These are phyloP conservation scores for Simmondsia chinensis DNA, from an alignment of 148 eudicot species.

Conservation along the genomic window DNA sequence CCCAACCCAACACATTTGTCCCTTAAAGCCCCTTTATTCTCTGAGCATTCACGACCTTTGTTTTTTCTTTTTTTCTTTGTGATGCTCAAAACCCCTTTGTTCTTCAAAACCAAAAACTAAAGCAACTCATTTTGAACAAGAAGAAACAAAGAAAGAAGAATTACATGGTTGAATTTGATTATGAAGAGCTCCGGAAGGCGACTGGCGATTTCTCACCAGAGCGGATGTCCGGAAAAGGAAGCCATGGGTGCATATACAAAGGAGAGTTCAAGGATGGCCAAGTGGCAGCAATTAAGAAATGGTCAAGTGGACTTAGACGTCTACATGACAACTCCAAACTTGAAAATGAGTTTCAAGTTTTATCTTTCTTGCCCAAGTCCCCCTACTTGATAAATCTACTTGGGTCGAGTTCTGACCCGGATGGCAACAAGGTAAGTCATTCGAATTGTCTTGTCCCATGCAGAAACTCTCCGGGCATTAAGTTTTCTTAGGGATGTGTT, in stretches of 20 bases:
- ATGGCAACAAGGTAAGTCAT: neutral
- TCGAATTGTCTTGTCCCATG: no score
- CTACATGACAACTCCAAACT: conserved; percentile 60
- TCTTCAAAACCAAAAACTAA: neutral
- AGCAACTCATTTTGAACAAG: neutral
- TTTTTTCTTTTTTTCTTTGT: conserved; percentile 2
- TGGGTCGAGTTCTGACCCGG: conserved; percentile 33
- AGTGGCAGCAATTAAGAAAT: conserved; percentile 53
- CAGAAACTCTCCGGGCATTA: no score
- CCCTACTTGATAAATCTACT: conserved; percentile 27
- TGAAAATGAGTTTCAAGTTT: conserved; percentile 41
- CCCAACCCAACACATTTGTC: no score
- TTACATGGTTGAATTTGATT: conserved; percentile 39
- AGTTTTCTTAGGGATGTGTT: no score
- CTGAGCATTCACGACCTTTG: neutral
- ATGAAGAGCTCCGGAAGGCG: conserved; percentile 52
- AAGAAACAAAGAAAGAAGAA: neutral
- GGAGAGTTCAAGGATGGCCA: conserved; percentile 38
- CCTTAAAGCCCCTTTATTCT: conserved; percentile 13
- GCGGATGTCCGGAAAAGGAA: conserved; percentile 57
- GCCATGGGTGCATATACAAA: conserved; percentile 76
- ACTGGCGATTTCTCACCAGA: conserved; percentile 54
- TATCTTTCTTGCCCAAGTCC: conserved; percentile 32
- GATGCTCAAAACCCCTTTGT: neutral
- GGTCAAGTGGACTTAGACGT: conserved; percentile 35